A percentile compares a stretch with the other conserved stretches of the same genome.
Evolutionary conservation across 2,329 filamentous ascomycete genomes (phyloP).

Genomic region (Nemania abortiva): DNA sequence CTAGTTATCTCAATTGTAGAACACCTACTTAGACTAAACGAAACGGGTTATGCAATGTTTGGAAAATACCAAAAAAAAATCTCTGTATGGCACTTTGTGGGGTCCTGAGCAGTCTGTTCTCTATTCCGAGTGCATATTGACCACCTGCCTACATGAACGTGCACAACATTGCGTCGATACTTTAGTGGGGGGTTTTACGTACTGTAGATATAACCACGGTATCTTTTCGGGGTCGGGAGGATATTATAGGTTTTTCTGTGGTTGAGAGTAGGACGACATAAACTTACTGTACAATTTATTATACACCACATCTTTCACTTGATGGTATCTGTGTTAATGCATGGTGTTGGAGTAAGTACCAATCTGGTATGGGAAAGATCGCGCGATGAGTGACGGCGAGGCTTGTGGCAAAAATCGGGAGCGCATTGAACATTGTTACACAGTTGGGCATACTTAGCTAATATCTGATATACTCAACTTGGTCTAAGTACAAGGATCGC

Average conservation of each 20-base stretch:
- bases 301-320: too few relatives aligned
- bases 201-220: not conserved
- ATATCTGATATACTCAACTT: not conserved
- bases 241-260: not conserved
- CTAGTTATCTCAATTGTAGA: not conserved
- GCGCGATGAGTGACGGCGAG: not conserved
- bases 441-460: not conserved
- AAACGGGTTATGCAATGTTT: not conserved
- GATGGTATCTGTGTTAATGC: too few relatives aligned
- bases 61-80: not conserved
- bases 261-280: not conserved
- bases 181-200: not conserved
- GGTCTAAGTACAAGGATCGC: too few relatives aligned
- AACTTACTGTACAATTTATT: too few relatives aligned
- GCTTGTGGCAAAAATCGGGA: constrained; percentile 1
- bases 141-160: not conserved
- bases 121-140: not conserved
- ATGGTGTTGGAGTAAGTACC: too few relatives aligned
- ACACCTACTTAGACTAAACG: not conserved
- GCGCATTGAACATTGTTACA: not conserved
- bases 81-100: not conserved
- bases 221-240: not conserved
- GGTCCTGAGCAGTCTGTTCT: not conserved
- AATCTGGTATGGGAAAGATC: not conserved
- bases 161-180: not conserved